These are phyloP conservation scores for Castanea sativa DNA, from an alignment of 306 rosid genomes.

Conservation along the genomic window DNA sequence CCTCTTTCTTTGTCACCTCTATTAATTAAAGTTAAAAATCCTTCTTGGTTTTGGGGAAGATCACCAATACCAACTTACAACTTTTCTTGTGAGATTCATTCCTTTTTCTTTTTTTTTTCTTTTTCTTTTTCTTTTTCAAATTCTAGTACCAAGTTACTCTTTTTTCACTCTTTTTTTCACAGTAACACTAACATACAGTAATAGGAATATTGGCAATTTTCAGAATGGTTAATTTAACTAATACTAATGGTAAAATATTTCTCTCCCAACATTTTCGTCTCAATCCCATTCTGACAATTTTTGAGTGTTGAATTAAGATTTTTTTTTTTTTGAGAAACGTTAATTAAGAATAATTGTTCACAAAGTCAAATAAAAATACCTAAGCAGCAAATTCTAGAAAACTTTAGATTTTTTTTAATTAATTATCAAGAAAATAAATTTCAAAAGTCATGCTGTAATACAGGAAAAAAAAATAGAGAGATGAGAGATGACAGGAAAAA, in stretches of 20 bases:
- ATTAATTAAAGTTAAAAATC: constrained; percentile 44
- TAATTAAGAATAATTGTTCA: too few species aligned
- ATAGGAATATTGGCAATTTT: neutral
- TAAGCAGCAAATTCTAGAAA: too few species aligned
- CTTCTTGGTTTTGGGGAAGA: constrained; percentile 63
- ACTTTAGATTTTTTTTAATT: too few species aligned
- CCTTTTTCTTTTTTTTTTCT: neutral
- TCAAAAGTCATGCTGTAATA: too few species aligned
- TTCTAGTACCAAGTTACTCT: neutral
- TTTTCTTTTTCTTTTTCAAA: neutral
- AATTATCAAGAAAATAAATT: too few species aligned
- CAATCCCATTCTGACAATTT: too few species aligned
- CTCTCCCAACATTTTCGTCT: too few species aligned
- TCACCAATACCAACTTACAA: constrained; percentile 38
- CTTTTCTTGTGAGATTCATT: constrained; percentile 25
- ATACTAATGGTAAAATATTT: too few species aligned
- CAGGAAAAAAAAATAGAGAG: neutral
- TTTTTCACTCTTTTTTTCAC: neutral
- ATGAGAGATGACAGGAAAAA: neutral
- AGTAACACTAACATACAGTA: neutral
- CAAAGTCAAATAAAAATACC: too few species aligned
- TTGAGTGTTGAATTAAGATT: too few species aligned
- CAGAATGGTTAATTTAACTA: neutral
- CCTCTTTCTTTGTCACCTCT: constrained; percentile 49
- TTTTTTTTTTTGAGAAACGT: too few species aligned